A percentile compares a stretch with the other conserved stretches of the same genome.
Conservation (phyloP, 371 early-diverging fungal genomes). For the Zopfochytrium polystomum region DNA sequence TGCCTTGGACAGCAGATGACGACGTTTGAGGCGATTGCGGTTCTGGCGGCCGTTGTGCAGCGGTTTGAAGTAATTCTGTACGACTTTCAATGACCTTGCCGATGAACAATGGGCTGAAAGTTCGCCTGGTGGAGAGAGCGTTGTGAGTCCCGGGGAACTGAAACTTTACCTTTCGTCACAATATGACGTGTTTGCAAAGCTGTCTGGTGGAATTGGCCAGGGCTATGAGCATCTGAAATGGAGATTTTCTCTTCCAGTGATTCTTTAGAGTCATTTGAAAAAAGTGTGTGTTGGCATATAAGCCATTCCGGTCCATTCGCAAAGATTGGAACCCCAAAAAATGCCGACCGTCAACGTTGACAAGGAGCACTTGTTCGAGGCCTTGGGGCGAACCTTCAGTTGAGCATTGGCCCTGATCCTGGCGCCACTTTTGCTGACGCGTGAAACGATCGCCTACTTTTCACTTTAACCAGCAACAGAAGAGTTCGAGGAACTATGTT, state of each 20-base stretch:
- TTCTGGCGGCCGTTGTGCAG: slow-evolving; percentile 18
- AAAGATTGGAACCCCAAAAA: no score
- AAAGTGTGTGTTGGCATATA: no score
- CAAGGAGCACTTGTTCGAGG: slow-evolving; percentile 79
- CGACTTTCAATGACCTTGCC: slow-evolving; percentile 24
- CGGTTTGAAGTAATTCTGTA: slow-evolving; percentile 24
- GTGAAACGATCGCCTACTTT: not conserved
- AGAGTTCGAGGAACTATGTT: slow-evolving; percentile 96
- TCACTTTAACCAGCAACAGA: slow-evolving; percentile 50
- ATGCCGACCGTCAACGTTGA: slow-evolving; percentile 92
- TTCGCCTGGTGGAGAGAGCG: no score
- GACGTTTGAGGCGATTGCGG: slow-evolving; percentile 28
- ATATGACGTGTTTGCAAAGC: no score
- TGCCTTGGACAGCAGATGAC: slow-evolving; percentile 53
- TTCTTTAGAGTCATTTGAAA: no score
- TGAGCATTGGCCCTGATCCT: slow-evolving; percentile 11
- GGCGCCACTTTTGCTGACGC: slow-evolving; percentile 5
- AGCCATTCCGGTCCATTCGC: no score
- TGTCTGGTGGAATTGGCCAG: no score
- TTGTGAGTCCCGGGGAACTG: no score
- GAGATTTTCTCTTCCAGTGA: no score
- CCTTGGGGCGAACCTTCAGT: slow-evolving; percentile 79
- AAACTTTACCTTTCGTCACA: no score
- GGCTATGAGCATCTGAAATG: no score
- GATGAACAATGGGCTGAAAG: slow-evolving; percentile 23